phyloP scores from a whole-genome alignment of 148 eudicot species.

The Silene uniflora region DNA sequence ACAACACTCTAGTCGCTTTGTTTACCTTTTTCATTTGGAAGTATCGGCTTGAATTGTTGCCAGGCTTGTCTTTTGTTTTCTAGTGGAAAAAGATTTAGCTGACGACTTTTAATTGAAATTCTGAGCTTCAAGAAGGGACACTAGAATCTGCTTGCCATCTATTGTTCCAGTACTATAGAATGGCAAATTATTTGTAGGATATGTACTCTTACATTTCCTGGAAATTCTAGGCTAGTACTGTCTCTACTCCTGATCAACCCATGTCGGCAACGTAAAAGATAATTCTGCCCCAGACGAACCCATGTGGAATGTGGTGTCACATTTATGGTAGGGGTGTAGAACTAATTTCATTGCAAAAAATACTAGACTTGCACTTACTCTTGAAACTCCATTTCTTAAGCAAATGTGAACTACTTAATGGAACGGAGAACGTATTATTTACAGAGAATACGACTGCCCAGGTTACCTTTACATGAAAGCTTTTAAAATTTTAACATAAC shows the following conservation, averaged over 20 bases:
- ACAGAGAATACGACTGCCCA: not conserved
- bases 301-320: too few species aligned
- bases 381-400: not conserved
- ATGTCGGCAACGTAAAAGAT: not conserved
- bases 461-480: not conserved
- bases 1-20: conserved; percentile 5
- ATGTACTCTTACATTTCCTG: not conserved
- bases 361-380: not conserved
- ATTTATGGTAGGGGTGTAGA: too few species aligned
- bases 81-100: not conserved
- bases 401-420: not conserved
- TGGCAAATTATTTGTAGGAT: not conserved
- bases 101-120: not conserved
- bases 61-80: not conserved
- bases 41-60: not conserved
- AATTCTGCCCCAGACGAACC: too few species aligned
- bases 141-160: not conserved
- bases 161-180: not conserved
- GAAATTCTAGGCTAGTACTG: not conserved
- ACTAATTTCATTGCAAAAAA: not conserved
- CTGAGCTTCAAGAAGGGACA: not conserved
- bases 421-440: not conserved
- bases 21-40: not conserved
- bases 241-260: not conserved
- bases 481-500: not conserved